phyloP scores from a whole-genome alignment of 2,329 filamentous ascomycete genomes.

The Ceratocystiopsis minuta region DNA sequence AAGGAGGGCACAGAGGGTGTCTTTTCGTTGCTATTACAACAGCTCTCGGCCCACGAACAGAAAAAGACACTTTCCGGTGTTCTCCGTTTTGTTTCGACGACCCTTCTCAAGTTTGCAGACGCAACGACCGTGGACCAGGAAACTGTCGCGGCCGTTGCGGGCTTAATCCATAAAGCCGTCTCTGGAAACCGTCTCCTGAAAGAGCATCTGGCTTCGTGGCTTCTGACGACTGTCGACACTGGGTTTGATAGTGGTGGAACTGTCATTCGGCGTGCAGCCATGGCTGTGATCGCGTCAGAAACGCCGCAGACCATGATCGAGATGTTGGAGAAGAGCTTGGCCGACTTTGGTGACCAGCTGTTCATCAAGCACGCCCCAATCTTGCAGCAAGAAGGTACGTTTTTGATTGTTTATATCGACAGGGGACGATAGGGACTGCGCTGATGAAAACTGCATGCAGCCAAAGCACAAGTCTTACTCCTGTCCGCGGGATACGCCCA shows the following conservation, averaged over 20 bases:
- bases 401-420: not conserved
- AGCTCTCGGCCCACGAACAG: slow-evolving; percentile 24
- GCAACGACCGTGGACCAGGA: slow-evolving; percentile 10
- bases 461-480: slow-evolving; percentile 61
- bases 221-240: slow-evolving; percentile 44
- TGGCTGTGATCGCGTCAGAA: slow-evolving; percentile 34
- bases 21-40: slow-evolving; percentile 17
- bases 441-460: slow-evolving; percentile 35
- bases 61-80: slow-evolving; percentile 22
- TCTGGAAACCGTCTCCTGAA: slow-evolving; percentile 28
- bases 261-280: slow-evolving; percentile 47
- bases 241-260: slow-evolving; percentile 40
- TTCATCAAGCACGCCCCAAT: slow-evolving; percentile 73
- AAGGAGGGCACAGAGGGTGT: slow-evolving; percentile 6
- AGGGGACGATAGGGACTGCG: no score
- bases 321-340: slow-evolving; percentile 49
- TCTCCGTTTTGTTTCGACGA: not conserved
- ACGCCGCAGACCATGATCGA: slow-evolving; percentile 31
- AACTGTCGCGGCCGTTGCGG: slow-evolving; percentile 38
- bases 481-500: slow-evolving; percentile 61
- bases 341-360: slow-evolving; percentile 66
- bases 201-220: slow-evolving; percentile 42
- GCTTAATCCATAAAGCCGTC: slow-evolving; percentile 33
- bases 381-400: slow-evolving; percentile 69
- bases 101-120: not conserved